Base-by-base conservation (phyloP, 2,329 filamentous ascomycete species). In the Gyromitra esculenta region DNA sequence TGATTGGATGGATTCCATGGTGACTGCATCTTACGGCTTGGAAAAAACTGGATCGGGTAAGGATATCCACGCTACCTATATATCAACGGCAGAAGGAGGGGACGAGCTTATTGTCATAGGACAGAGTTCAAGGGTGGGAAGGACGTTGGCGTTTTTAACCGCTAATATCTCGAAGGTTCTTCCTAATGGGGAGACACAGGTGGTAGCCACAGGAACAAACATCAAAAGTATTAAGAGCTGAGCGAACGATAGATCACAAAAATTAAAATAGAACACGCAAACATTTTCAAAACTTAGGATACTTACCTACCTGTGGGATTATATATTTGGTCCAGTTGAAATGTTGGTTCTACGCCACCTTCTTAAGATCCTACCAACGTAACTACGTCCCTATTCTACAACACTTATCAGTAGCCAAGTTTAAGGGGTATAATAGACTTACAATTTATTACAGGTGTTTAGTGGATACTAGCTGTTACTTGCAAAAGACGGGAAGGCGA, bases 1-100 rank as follows among this genome's bases (percentile, higher is more conserved):
- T 31, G 64, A 74, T 13, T 74, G 72, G 72, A 69, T 74, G 64
- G 72, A 64, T 9, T 63, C 64, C n/a, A 74, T 74, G 64, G 72
- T 74, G 3, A 69, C 69, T 18, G 72, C 72, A 11, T 74, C 72
- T 37, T 64, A 74, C 25, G 64, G 64, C 5, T 18, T 63, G n/a
- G 64, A 74, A 7, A 69, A 74, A 45, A 74, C 72, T 2, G 72
- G 72, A 18, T 62, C 69, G 56, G 69, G 72, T 56, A 74, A 64
- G 7, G 72, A 74, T 45, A 74, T 74, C 8, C 72, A 74, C 15
- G 72, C 48, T 11, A 63, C 72, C 11, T 74, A 68, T 63, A 62
- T 74, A 45, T 60, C 64, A 8, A 68, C 65, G 3, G 72, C 72
- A 6, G 64, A 56, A 60, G 72, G 69, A 45, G 72, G 72, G 6